Base-by-base conservation (phyloP, 345 rosid species). In the Arabidopsis thaliana region DNA sequence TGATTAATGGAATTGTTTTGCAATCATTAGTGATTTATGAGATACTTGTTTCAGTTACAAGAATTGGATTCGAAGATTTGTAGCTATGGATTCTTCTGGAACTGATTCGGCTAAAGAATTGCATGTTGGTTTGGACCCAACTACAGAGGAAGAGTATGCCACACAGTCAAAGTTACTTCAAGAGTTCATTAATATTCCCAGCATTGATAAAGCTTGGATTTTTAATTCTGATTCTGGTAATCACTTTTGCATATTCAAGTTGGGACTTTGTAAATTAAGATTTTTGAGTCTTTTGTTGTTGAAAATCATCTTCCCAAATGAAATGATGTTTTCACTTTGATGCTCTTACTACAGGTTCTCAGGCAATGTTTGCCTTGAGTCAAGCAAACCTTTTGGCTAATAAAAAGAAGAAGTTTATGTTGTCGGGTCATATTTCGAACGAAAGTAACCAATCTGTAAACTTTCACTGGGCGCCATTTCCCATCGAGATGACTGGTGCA, bases 391-490 rank as follows among this genome's bases (percentile, higher is more conserved):
- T 92, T 59, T 65, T 87, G 84, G 96, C 89, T 40, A 89, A 95
- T 77, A 95, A 90, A 85, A 83, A 45, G 82, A 88, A 84, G 62
- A 85, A 87, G 68, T 89, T 74, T 67, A 78, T 84, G 74, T 76
- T 87, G 45, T 88, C 91, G 9, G 69, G 86, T 62, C 85, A 75
- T 76, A 84, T 95, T 59, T 80, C 79, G 0, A 82, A 84, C 13
- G 84, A 80, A 49, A 79, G 67, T 78, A 59, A 63, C 36, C 71
- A 81, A 65, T 73, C 85, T 45, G 74, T 82, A 5, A 78, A 74
- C 61, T 84, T 95, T 73, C 83, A 83, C 30, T 92, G 99, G 97
- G 78, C 90, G 11, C 87, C 93, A 12, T 95, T 95, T 82, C 98
- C 99, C 16, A 32, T 89, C 1, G 97, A 95, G 88, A 83, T 88